phyloP scores from a whole-genome alignment of 1,284 basidiomycete species.

The Apiotrichum akiyoshidainum region DNA sequence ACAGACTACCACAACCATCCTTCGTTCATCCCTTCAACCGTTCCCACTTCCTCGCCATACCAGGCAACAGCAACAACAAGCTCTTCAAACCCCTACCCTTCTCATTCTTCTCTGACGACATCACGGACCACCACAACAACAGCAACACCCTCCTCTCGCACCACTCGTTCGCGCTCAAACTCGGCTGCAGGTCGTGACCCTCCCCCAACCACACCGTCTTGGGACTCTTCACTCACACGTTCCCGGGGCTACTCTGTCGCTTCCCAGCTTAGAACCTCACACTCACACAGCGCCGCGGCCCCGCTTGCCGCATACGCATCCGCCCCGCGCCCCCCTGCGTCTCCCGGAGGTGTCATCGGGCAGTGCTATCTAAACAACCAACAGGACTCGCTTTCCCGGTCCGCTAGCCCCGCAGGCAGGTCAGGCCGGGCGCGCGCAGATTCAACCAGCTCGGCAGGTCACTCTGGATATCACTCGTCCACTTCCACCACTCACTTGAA shows the following conservation, averaged over 20 bases:
- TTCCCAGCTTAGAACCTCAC: neutral
- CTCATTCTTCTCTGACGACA: too few species aligned
- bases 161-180: neutral
- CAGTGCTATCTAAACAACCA: too few species aligned
- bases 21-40: neutral
- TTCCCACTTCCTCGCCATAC: too few species aligned
- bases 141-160: neutral
- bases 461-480: neutral
- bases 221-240: neutral
- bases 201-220: constrained; percentile 1
- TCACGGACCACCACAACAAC: neutral
- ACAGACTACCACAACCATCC: neutral
- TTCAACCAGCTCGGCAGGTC: constrained; percentile 2
- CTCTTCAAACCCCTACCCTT: too few species aligned
- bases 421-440: neutral
- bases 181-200: neutral
- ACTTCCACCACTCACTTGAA: neutral
- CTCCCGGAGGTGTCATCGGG: too few species aligned
- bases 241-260: neutral
- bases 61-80: too few species aligned
- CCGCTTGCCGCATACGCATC: too few species aligned
- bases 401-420: neutral
- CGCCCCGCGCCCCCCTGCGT: neutral
- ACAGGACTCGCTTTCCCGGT: neutral
- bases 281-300: neutral